Conservation (phyloP, 1,284 basidiomycete genomes). For the Butyriboletus regius region DNA sequence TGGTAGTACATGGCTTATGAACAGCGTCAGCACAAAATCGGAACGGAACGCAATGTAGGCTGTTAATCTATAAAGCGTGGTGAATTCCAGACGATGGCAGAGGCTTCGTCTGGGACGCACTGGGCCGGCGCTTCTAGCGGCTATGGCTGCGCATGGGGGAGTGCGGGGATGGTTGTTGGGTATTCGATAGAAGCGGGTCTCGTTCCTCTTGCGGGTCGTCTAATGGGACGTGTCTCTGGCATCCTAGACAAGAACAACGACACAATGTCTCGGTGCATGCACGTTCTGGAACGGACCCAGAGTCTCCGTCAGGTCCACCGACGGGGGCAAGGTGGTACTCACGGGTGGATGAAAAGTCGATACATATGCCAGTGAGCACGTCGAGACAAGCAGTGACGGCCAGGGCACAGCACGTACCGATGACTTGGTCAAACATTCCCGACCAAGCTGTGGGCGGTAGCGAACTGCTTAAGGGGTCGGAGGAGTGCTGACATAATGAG, state of each 20-base stretch:
- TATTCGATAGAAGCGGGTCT: slow-evolving; percentile 19
- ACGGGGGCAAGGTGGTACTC: background rate
- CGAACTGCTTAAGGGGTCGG: too few species aligned
- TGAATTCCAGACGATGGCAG: background rate
- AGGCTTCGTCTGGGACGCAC: background rate
- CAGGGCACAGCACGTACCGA: slow-evolving; percentile 21
- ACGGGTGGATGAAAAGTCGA: slow-evolving; percentile 21
- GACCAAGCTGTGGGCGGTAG: too few species aligned
- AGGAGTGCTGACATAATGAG: slow-evolving; percentile 11
- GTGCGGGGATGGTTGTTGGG: slow-evolving; percentile 20
- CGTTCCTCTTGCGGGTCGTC: slow-evolving; percentile 15
- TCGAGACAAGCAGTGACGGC: slow-evolving; percentile 20
- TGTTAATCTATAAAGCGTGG: background rate
- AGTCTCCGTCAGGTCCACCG: background rate
- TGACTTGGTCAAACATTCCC: slow-evolving; percentile 15
- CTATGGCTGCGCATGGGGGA: slow-evolving; percentile 20
- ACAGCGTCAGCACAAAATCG: background rate
- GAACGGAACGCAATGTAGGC: background rate
- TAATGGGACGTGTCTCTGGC: background rate
- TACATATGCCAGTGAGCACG: slow-evolving; percentile 21
- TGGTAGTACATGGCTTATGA: background rate
- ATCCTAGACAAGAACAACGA: slow-evolving; percentile 15
- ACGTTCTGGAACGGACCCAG: slow-evolving; percentile 11
- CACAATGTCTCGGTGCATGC: slow-evolving; percentile 25
- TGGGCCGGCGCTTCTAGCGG: too few species aligned